Base-by-base conservation (phyloP, 495 filamentous ascomycete genomes). In the Lophium mytilinum region DNA sequence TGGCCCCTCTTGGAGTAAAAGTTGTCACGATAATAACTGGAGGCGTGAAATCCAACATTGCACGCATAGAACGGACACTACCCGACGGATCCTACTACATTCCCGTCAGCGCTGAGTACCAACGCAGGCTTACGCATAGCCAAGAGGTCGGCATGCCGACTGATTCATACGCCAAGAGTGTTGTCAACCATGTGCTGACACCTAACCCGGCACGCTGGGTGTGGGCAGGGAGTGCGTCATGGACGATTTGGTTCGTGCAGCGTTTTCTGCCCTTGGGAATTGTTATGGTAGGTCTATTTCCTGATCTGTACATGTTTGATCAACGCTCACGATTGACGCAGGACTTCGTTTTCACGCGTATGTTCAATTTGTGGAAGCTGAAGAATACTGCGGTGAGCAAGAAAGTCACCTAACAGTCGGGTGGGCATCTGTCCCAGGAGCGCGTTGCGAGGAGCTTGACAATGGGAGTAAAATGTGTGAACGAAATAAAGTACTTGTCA, bases 11-110 rank as follows among this genome's bases (percentile, higher is more conserved):
- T 9, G 74, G 71, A 4, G 77, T 78, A 3, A 37, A 60, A 14
- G 74, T 75, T n/a, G 56, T 75, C 15, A 69, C 66, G 0, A 69
- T 86, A 8, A 70, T 84, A 8, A 86, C 82, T 5, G 83, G 83
- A 4, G 82, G 83, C 5, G 81, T 85, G 21, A 73, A 81, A 65
- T 78, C 73, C 46, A 78, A 76, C 15, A 82, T 85, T 61, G 75
- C 80, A 8, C 71, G 82, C 12, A 74, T 67, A 9, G 60, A 81
- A 40, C 75, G 80, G 24, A 64, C 60, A 0, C 66, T 86, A 17
- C 66, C 70, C 9, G 71, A 72, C 10, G 70, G 68, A 19, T 80
- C 76, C 3, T 48, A 83, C n/a, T 84, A 83, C 61, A 18, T 69
- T 1, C 75, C 78, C 0, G 73, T 85, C 39, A 69, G 75, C 15